Conservation (phyloP, 768 basidiomycete genomes). For the Pleurotus giganteus region DNA sequence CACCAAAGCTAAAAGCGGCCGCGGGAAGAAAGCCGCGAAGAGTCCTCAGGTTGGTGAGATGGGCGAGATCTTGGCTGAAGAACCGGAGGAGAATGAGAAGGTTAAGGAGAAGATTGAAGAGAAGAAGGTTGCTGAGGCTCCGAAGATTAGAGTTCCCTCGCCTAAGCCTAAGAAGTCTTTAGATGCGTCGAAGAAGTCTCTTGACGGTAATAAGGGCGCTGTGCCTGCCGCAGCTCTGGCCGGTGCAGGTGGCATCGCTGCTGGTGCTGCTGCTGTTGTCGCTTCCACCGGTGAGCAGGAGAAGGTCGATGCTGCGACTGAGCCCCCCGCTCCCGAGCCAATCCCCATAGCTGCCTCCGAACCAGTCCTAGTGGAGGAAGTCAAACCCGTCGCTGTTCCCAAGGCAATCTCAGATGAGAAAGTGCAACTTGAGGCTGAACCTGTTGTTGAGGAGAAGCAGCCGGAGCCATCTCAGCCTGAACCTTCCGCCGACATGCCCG, state of each 20-base stretch:
- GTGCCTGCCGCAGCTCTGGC: constrained; percentile 15
- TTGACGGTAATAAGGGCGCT: constrained; percentile 8
- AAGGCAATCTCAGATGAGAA: no score
- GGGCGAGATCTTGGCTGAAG: constrained; percentile 67
- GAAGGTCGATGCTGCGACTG: no score
- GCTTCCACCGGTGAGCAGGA: no score
- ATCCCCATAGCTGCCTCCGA: not conserved
- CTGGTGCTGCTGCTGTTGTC: constrained; percentile 18
- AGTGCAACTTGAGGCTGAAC: no score
- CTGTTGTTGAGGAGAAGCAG: no score
- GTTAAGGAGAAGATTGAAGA: constrained; percentile 12
- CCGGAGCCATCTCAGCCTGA: no score
- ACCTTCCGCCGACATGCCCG: no score
- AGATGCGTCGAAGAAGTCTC: constrained; percentile 16
- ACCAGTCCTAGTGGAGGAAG: no score
- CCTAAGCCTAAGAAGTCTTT: constrained; percentile 27
- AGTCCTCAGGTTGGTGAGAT: constrained; percentile 57
- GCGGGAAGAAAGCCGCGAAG: constrained; percentile 32
- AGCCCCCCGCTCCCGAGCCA: constrained; percentile 3
- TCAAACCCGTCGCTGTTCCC: no score
- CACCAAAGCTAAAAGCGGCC: constrained; percentile 28
- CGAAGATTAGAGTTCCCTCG: constrained; percentile 22
- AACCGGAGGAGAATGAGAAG: constrained; percentile 29
- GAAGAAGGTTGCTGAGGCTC: constrained; percentile 17
- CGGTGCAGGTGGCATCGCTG: constrained; percentile 20